Conservation (phyloP, 2,329 filamentous ascomycete genomes). For the Fusarium oxysporum region DNA sequence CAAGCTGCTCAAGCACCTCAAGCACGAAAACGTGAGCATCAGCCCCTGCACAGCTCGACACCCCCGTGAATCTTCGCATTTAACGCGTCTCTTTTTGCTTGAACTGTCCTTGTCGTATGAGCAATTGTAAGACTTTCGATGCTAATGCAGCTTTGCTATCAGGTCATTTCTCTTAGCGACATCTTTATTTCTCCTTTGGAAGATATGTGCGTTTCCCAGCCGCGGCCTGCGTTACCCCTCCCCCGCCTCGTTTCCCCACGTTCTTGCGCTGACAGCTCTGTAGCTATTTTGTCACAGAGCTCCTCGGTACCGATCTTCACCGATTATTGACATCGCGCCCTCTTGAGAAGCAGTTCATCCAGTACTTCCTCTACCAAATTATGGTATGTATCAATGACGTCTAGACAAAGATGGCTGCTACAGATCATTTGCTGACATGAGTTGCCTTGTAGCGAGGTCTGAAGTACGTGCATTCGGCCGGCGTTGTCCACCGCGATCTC, state of each 20-base stretch:
- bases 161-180: constrained; percentile 98
- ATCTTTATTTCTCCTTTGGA: constrained; percentile 99
- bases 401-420: neutral
- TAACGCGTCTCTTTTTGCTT: neutral
- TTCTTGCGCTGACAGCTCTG: constrained; percentile 30
- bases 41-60: constrained; percentile 8
- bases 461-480: constrained; percentile 99
- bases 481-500: constrained; percentile 95
- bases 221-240: constrained; percentile 28
- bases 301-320: constrained; percentile 96
- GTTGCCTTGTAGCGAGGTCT: constrained; percentile 77
- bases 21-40: constrained; percentile 87
- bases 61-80: neutral
- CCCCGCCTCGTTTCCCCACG: constrained; percentile 14
- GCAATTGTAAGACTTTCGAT: constrained; percentile 18
- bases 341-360: constrained; percentile 99
- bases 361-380: constrained; percentile 99
- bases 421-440: constrained; percentile 21
- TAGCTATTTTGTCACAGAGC: constrained; percentile 98
- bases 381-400: constrained; percentile 71
- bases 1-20: constrained; percentile 95
- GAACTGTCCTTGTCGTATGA: constrained; percentile 35
- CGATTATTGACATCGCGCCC: constrained; percentile 93
- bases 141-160: constrained; percentile 28
- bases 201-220: constrained; percentile 79